Evolutionary conservation across 2,329 filamentous ascomycete species (phyloP).

Genomic region (Dactylonectria estremocensis): DNA sequence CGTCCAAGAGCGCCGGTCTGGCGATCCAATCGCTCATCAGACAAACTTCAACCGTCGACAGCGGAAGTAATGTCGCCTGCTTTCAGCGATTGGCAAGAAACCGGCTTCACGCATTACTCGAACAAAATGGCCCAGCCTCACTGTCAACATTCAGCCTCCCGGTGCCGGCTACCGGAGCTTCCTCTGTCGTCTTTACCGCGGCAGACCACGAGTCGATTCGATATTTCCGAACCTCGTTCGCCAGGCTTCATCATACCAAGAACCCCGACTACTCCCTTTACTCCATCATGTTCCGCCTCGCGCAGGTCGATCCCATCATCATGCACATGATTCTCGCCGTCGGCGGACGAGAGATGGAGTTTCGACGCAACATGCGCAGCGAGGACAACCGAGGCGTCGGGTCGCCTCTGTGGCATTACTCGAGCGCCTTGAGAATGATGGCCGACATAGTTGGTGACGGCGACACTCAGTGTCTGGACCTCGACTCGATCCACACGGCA

Average conservation of each 20-base stretch:
- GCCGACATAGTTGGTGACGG: constrained; percentile 47
- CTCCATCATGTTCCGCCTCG: constrained; percentile 54
- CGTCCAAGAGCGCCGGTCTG: constrained; percentile 17
- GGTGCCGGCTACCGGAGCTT: constrained; percentile 29
- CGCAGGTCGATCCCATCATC: constrained; percentile 51
- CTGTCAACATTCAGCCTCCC: constrained; percentile 14
- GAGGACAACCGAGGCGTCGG: constrained; percentile 14
- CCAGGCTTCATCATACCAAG: constrained; percentile 55
- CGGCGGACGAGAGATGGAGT: constrained; percentile 51
- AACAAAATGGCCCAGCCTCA: constrained; percentile 7
- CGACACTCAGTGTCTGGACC: constrained; percentile 41
- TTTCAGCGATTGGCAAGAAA: constrained; percentile 5
- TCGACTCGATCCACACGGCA: constrained; percentile 51
- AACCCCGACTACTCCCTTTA: constrained; percentile 54
- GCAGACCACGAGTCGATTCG: constrained; percentile 55
- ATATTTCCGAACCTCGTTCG: constrained; percentile 55
- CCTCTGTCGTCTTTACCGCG: constrained; percentile 46
- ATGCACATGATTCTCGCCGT: constrained; percentile 56
- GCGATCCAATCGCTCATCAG: neutral
- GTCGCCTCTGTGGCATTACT: constrained; percentile 50
- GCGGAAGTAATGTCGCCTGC: neutral
- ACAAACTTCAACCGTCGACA: neutral
- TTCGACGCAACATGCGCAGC: constrained; percentile 38
- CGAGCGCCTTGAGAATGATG: constrained; percentile 51
- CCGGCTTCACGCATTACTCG: constrained; percentile 9